Conservation (phyloP, 768 basidiomycete genomes). For the Boletus barrowsii region DNA sequence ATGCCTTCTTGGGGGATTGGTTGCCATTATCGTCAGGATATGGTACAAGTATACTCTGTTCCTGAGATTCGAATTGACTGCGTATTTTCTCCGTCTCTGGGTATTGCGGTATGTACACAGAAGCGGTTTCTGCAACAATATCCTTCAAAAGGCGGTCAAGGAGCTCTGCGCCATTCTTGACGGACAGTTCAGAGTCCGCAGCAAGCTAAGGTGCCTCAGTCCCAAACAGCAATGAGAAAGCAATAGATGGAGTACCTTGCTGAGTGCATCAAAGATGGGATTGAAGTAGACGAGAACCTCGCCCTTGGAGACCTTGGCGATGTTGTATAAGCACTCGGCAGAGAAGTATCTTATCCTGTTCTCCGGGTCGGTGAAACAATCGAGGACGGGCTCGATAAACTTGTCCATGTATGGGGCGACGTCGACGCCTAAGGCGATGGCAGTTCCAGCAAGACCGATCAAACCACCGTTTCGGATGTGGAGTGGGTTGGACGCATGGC, state of each 20-base stretch:
- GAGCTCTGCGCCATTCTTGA: slow-evolving; percentile 97
- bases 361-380: slow-evolving; percentile 92
- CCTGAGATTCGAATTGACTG: slow-evolving; percentile 39
- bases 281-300: slow-evolving; percentile 97
- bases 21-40: slow-evolving; percentile 48
- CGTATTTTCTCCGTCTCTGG: slow-evolving; percentile 73
- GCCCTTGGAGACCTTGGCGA: slow-evolving; percentile 95
- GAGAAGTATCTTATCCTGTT: slow-evolving; percentile 97
- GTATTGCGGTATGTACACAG: slow-evolving; percentile 88
- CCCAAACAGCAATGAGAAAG: slow-evolving; percentile 2
- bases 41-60: slow-evolving; percentile 59
- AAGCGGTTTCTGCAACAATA: slow-evolving; percentile 94
- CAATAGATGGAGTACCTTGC: slow-evolving; percentile 63
- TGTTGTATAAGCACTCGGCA: slow-evolving; percentile 97
- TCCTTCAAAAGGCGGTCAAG: slow-evolving; percentile 97
- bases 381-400: slow-evolving; percentile 84
- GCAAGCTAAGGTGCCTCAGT: slow-evolving; percentile 61
- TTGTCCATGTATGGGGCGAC: slow-evolving; percentile 93
- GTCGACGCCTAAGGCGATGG: slow-evolving; percentile 94
- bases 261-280: slow-evolving; percentile 94
- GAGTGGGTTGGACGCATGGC: slow-evolving; percentile 72
- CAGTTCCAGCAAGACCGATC: slow-evolving; percentile 93
- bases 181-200: slow-evolving; percentile 91
- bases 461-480: slow-evolving; percentile 93
- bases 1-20: slow-evolving; percentile 63